Percentiles rank a stretch among this genome's conserved stretches.
phyloP scores from a whole-genome alignment of 2,329 filamentous ascomycete genomes.

The Aureobasidium sp. region DNA sequence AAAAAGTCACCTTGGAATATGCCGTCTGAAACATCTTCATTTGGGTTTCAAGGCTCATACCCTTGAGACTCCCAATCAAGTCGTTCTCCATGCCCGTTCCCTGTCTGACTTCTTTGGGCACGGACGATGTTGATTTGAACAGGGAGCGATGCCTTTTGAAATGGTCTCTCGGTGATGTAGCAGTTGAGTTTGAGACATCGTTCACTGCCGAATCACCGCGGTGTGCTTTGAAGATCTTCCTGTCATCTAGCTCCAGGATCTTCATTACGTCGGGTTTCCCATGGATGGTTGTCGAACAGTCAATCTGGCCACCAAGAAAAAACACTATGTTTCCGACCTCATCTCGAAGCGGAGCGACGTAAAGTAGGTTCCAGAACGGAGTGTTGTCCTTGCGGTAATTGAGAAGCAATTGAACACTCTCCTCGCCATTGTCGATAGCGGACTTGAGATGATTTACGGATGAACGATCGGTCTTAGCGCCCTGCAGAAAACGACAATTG shows the following conservation, averaged over 20 bases:
- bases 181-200: not conserved
- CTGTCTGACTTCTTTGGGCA: not conserved
- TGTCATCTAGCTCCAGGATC: slow-evolving; percentile 31
- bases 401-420: slow-evolving; percentile 45
- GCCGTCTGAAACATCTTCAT: slow-evolving; percentile 38
- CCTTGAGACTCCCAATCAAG: slow-evolving; percentile 32
- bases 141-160: not conserved
- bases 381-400: slow-evolving; percentile 47
- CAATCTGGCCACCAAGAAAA: slow-evolving; percentile 52
- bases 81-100: slow-evolving; percentile 37
- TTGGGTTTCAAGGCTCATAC: slow-evolving; percentile 33
- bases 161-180: not conserved
- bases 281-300: slow-evolving; percentile 50
- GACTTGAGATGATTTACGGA: slow-evolving; percentile 38
- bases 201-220: not conserved
- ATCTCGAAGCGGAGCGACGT: slow-evolving; percentile 47
- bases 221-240: not conserved
- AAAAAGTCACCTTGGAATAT: slow-evolving; percentile 35
- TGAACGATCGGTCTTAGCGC: slow-evolving; percentile 39
- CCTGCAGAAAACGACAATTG: slow-evolving; percentile 48
- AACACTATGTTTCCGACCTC: slow-evolving; percentile 42
- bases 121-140: slow-evolving; percentile 1
- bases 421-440: slow-evolving; percentile 37
- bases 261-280: slow-evolving; percentile 46
- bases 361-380: slow-evolving; percentile 53